phyloP scores from a whole-genome alignment of 2,329 filamentous ascomycete genomes.

The Tolypocladium cylindrosporum region DNA sequence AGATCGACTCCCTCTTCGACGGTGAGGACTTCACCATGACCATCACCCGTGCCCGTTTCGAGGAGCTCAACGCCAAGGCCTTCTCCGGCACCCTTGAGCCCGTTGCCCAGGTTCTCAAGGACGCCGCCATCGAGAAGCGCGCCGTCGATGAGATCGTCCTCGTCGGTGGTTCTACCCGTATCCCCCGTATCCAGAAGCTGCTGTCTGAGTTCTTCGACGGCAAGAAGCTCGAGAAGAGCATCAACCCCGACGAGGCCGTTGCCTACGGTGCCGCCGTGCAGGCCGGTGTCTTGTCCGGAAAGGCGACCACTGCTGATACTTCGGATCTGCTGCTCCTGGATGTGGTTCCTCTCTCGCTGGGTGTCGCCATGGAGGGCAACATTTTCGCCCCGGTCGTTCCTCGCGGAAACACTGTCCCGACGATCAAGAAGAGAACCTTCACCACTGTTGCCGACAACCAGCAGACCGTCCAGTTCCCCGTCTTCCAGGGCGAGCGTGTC shows the following conservation, averaged over 20 bases:
- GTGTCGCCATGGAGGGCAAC: conserved; percentile 99
- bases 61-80: conserved; percentile 93
- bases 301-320: conserved; percentile 92
- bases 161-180: conserved; percentile 98
- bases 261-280: conserved; percentile 98
- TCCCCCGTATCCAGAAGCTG: conserved; percentile 97
- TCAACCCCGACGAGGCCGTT: conserved; percentile 99
- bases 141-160: conserved; percentile 97
- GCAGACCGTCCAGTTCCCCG: conserved; percentile 66
- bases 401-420: conserved; percentile 66
- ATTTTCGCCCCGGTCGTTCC: conserved; percentile 93
- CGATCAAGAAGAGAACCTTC: conserved; percentile 78
- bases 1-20: conserved; percentile 98
- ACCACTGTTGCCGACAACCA: conserved; percentile 75
- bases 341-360: conserved; percentile 90
- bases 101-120: conserved; percentile 93
- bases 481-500: conserved; percentile 92
- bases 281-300: conserved; percentile 96
- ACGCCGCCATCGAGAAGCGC: conserved; percentile 77
- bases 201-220: conserved; percentile 98
- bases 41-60: conserved; percentile 97
- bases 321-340: conserved; percentile 91
- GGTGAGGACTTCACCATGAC: conserved; percentile 95
- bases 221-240: conserved; percentile 99
- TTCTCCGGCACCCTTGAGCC: conserved; percentile 91